Evolutionary conservation across 371 early-diverging fungal genomes (phyloP), one percentile per base, ranked within the genome.

Genomic region (Mortierella sp.): DNA sequence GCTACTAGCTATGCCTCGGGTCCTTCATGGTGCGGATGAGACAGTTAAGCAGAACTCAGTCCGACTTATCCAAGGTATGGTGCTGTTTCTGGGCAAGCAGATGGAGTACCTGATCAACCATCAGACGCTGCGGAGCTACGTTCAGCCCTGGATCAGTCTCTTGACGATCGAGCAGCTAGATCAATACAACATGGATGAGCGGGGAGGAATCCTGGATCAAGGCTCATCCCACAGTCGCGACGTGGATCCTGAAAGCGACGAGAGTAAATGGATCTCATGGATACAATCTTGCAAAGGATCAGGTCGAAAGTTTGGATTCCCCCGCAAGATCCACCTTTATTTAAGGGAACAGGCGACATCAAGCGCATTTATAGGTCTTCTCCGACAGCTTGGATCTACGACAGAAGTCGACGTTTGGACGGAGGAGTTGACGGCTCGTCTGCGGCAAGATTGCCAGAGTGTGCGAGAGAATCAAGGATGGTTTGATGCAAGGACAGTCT

Each of bases 111-210:
- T 76, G n/a, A 37, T 76, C 37, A 69, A 61, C 23, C 48, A 60
- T 21, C 70, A 76, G 27, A 68, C 49, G 4, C 19, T 76, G 3
- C 39, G 53, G 59, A 50, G 46, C 3, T 61, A 56, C 50, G 32
- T 65, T 2, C 65, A 64, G 32, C 61, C 78, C 4, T 76, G 78
- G 78, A 51, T 69, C 28, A 61, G 48, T 17, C 27, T 62, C 39
- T 39, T 70, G 52, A 41, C 61, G 2, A 53, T 76, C 37, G 78
- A 76, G 42, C 78, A 69, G 12, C 34, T 76, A 44, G 78, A 76
- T 17, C 70, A 64, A 17, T 58, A 76, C 21, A 69, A 76, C 47
- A 60, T 76, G 65, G 65, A 76, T 27, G 70, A 65, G 24, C 60
- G 78, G 0, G 54, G 58, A 21, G 70, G 70, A 6, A 56, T 76